A percentile compares a stretch with the other conserved stretches of the same genome.
phyloP scores from a whole-genome alignment of 2,329 filamentous ascomycete genomes.

The Gaeumannomyces tritici region DNA sequence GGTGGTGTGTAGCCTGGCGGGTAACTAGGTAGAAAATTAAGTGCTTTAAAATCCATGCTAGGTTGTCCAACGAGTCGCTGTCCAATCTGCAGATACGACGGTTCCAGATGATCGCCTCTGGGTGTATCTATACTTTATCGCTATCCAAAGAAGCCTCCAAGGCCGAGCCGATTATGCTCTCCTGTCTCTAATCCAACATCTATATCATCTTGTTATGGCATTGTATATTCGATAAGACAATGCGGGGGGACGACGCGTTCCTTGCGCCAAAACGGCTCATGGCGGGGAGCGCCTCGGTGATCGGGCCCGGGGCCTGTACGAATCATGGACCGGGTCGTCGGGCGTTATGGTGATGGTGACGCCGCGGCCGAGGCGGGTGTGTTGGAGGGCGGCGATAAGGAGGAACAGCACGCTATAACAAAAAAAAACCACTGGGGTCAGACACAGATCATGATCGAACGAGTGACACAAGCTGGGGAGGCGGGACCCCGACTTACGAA shows the following conservation, averaged over 20 bases:
- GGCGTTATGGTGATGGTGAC: not conserved
- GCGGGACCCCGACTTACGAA: not conserved
- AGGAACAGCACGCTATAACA: not conserved
- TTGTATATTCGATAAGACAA: too few relatives aligned
- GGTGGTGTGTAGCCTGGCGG: not conserved
- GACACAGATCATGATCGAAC: too few relatives aligned
- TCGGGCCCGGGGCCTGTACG: not conserved
- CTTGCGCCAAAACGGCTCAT: not conserved
- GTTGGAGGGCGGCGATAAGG: not conserved
- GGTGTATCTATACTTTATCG: not conserved
- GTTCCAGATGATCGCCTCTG: not conserved
- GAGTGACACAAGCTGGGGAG: too few relatives aligned
- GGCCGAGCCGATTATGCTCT: too few relatives aligned
- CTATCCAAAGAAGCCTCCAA: not conserved
- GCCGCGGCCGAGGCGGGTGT: not conserved
- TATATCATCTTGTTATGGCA: not conserved
- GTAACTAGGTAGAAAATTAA: not conserved
- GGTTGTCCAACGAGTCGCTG: not conserved
- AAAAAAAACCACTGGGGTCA: not conserved
- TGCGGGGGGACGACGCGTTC: too few relatives aligned
- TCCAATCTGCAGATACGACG: not conserved
- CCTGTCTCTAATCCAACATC: not conserved
- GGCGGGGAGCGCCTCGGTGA: not conserved
- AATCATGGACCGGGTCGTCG: not conserved
- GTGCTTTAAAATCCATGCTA: not conserved